Base-by-base conservation (phyloP, 192 early-diverging fungal genomes). In the Umbelopsis sp. region DNA sequence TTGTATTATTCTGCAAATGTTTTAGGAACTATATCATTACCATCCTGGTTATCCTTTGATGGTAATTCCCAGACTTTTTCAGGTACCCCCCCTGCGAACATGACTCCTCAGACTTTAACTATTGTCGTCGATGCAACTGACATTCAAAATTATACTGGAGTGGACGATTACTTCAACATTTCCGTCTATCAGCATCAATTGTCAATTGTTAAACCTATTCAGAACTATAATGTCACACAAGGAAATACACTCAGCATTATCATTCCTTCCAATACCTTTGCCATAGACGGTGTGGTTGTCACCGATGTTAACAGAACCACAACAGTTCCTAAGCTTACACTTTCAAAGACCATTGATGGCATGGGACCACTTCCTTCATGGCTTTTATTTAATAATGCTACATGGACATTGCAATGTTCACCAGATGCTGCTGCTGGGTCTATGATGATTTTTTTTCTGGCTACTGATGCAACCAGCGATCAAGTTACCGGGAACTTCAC, bases 101-200 rank as follows among this genome's bases (percentile, higher is more conserved):
- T 32, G 20, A 0, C 31, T 4, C 56, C 56, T 29, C 29, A 34
- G 12, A 62, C 12, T 20, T 20, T 62, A 1, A 62, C 26, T 4
- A 5, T 62, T 11, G 31, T 26, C 0, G 29, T 62, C 5, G 29
- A 29, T 62, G 56, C 56, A 0, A 32, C 29, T 0, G 56, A 62
- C 31, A 26, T 32, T 20, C 56, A 62, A 14, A 31, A 62, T 2
- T 62, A 34, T 6, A 62, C 56, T 2, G 56, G 56, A 9, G 56
- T 31, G 26, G 31, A n/a, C 14, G 56, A 62, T 26, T 26, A 62
- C 20, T 62, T 62, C 56, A 62, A 62, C 17, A 12, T 62, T 26
- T 34, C 56, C 11, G n/a, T 62, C 3, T 62, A 62, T 14, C 56
- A 62, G 56, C 56, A 62, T 34, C 29, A 29, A 34, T n/a, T 62